Conservation (phyloP, 352 stramenopile species). For the Phytophthora vignae region DNA sequence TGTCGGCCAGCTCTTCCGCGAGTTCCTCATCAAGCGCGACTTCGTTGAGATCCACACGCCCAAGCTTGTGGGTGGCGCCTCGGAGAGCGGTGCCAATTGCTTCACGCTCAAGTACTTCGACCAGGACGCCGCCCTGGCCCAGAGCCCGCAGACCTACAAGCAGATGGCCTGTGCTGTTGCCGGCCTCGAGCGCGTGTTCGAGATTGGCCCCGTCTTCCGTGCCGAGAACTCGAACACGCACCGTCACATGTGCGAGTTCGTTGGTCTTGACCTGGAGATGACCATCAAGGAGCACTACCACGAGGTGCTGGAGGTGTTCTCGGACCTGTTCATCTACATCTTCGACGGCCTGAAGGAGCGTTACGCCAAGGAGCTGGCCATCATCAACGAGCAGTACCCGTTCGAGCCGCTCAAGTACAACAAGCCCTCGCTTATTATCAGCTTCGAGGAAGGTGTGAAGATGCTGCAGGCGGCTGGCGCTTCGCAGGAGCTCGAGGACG, state of each 20-base stretch:
- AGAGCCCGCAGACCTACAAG: conserved; percentile 99
- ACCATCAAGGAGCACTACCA: conserved; percentile 99
- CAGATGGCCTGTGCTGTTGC: conserved; percentile 98
- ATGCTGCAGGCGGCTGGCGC: conserved; percentile 90
- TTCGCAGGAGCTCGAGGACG: conserved; percentile 78
- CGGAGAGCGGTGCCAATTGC: conserved; percentile 97
- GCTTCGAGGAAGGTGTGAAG: conserved; percentile 95
- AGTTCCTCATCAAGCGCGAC: conserved; percentile 94
- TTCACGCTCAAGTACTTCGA: conserved; percentile 99
- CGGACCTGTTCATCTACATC: conserved; percentile 99
- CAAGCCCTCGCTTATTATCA: conserved; percentile 93
- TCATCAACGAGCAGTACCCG: conserved; percentile 97
- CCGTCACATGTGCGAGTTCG: conserved; percentile 99
- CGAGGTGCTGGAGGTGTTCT: conserved; percentile 98
- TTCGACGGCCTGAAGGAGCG: conserved; percentile 97
- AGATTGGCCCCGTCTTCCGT: conserved; percentile 99
- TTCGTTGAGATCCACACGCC: conserved; percentile 99
- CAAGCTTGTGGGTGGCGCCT: conserved; percentile 97
- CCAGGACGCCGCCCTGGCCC: conserved; percentile 95
- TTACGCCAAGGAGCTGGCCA: conserved; percentile 95
- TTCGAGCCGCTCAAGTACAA: conserved; percentile 98
- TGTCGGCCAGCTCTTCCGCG: conserved; percentile 97
- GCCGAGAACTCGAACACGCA: conserved; percentile 99
- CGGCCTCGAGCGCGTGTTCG: conserved; percentile 98
- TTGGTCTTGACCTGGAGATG: conserved; percentile 99